These are phyloP conservation scores for Apiospora koreana DNA, from an alignment of 2,329 filamentous ascomycete genomes.

Conservation along the genomic window DNA sequence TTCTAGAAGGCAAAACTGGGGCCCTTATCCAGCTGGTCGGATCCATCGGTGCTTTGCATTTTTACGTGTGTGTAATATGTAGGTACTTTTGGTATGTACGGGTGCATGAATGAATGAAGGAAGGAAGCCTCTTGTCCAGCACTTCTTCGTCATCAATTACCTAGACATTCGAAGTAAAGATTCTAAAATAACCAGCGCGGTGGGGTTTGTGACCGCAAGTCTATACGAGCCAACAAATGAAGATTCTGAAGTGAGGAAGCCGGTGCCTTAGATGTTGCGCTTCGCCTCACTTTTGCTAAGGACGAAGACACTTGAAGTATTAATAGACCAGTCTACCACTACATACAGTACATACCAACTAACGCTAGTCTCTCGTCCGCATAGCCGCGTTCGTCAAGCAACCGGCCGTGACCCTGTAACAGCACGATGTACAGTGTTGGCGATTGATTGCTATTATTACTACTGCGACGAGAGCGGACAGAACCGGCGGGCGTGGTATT, in stretches of 20 bases:
- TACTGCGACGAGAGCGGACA: not conserved
- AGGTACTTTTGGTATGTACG: not conserved
- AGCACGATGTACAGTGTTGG: not conserved
- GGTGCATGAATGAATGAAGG: not conserved
- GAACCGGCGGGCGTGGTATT: not conserved
- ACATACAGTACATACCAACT: not conserved
- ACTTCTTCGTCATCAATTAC: too few species aligned
- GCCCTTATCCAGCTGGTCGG: conserved; percentile 9
- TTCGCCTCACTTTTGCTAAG: not conserved
- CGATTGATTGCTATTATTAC: not conserved
- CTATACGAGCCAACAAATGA: not conserved
- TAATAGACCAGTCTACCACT: not conserved
- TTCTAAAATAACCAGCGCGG: not conserved
- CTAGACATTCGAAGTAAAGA: too few species aligned
- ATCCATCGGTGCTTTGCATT: conserved; percentile 11
- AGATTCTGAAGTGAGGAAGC: not conserved
- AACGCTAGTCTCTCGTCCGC: not conserved
- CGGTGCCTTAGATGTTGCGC: conserved; percentile 4
- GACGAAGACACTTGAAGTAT: not conserved
- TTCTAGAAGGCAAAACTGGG: conserved; percentile 13
- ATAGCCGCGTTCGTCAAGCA: conserved; percentile 6
- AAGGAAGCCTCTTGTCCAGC: not conserved
- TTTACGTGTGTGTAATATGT: not conserved
- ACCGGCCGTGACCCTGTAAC: not conserved
- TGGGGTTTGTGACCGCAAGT: not conserved